A percentile compares a stretch with the other conserved stretches of the same genome.
Evolutionary conservation across 148 eudicot genomes (phyloP).

Genomic region (Amaranthus cruentus): DNA sequence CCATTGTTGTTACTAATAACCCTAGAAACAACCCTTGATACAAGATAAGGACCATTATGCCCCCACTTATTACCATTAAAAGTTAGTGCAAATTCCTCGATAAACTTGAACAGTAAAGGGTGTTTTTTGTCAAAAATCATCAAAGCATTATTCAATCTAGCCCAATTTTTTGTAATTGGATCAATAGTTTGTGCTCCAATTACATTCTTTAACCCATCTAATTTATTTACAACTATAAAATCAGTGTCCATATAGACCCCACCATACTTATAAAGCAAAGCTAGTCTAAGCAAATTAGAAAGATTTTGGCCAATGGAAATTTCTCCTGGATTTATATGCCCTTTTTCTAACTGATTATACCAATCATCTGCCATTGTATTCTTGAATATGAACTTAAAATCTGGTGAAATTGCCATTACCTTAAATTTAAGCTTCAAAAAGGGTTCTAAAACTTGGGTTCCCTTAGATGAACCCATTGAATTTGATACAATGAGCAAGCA

Average conservation of each 20-base stretch:
- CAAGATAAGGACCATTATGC: conserved; percentile 81
- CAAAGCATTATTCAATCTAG: conserved; percentile 75
- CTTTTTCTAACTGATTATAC: conserved; percentile 44
- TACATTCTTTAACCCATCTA: conserved; percentile 41
- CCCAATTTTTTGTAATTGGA: conserved; percentile 55
- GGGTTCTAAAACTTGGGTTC: conserved; percentile 43
- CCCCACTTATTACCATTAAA: conserved; percentile 93
- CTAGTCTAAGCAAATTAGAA: conserved; percentile 71
- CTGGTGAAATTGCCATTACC: conserved; percentile 57
- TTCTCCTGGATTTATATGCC: conserved; percentile 48
- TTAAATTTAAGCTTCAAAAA: conserved; percentile 39
- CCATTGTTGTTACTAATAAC: conserved; percentile 15
- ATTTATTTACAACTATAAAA: conserved; percentile 55
- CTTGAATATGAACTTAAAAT: conserved; percentile 53
- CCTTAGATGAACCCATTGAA: conserved; percentile 54
- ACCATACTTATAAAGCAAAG: conserved; percentile 66
- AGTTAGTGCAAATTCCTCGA: conserved; percentile 68
- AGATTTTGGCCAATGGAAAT: conserved; percentile 75
- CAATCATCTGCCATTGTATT: conserved; percentile 54
- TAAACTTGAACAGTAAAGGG: conserved; percentile 56
- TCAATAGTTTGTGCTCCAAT: conserved; percentile 80
- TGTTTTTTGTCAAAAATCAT: conserved; percentile 73
- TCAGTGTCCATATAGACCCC: conserved; percentile 84
- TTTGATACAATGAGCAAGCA: conserved; percentile 65
- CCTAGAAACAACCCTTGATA: conserved; percentile 69